phyloP scores from a whole-genome alignment of 2,329 filamentous ascomycete genomes.

The Grosmannia penicillata region DNA sequence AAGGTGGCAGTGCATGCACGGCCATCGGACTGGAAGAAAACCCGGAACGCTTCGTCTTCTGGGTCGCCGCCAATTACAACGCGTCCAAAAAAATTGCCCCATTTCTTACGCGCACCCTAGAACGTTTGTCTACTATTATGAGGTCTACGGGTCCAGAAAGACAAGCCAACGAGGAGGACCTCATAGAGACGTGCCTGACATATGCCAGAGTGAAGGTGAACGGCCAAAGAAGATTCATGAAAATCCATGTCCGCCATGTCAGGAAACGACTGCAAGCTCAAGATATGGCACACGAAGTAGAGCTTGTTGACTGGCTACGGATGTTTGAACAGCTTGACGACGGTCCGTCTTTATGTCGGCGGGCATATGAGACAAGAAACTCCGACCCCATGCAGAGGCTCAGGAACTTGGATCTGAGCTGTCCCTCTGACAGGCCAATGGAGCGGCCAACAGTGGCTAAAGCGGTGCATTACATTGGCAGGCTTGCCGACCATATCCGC shows the following conservation, averaged over 20 bases:
- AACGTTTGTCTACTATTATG: too few species aligned
- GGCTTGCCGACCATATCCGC: conserved; percentile 27
- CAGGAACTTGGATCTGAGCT: neutral
- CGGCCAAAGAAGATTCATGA: neutral
- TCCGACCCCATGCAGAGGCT: conserved; percentile 6
- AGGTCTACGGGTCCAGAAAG: too few species aligned
- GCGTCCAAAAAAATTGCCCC: conserved; percentile 9
- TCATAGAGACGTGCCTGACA: neutral
- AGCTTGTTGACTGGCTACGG: conserved; percentile 5
- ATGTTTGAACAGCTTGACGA: neutral
- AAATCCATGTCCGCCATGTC: conserved; percentile 8
- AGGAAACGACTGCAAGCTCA: conserved; percentile 8
- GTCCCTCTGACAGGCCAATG: neutral
- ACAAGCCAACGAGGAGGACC: neutral
- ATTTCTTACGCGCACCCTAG: conserved; percentile 18
- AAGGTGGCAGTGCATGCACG: conserved; percentile 29
- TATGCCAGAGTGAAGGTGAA: conserved; percentile 1
- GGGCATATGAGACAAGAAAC: conserved; percentile 7
- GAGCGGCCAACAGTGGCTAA: conserved; percentile 12
- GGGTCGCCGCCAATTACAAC: conserved; percentile 25
- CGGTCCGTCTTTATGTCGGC: neutral
- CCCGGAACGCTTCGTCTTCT: conserved; percentile 21
- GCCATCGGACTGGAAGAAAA: conserved; percentile 26
- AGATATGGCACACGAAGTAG: neutral
- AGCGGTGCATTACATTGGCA: conserved; percentile 26